Evolutionary conservation across 768 basidiomycete genomes (phyloP), one percentile per base, ranked within the genome.

Genomic region (Suillus bovinus): DNA sequence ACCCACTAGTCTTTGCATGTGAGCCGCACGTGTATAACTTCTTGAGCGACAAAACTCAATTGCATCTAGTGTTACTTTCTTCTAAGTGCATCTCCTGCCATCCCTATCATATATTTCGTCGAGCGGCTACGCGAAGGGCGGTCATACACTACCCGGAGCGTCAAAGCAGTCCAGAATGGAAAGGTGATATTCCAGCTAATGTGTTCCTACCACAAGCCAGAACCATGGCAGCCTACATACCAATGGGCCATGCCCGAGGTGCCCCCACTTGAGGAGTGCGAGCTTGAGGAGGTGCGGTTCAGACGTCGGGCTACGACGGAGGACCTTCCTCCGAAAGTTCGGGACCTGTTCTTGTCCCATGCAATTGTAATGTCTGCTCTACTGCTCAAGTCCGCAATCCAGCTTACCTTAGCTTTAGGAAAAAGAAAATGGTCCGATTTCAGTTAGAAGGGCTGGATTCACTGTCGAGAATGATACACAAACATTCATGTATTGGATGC

Each of bases 161-260:
- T 89, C 64, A 86, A 83, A 68, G 86, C 87, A 24, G 76, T 85
- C 46, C 85, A 86, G 62, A 73, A 75, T 39, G 84, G 84, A n/a
- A 74, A 73, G 49, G 71, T 72, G n/a, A 77, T 86, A 61, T 85
- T 85, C 71, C 81, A 89, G 46, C 79, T 93, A 76, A 70, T 91
- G 63, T 93, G 90, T 72, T 94, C 92, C 5, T 94, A 93, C 80
- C 91, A 94, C 64, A 81, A 79, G 58, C 89, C 90, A 4, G 93
- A 94, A 69, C 84, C 85, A 11, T 86, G 85, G 83, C 91, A 92
- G 69, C 90, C 86, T 1, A 71, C 77, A 10, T 80, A 87, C 67
- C 88, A 90, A 62, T 88, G 84, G 82, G 74, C 83, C 4, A 87
- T 90, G 82, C 91, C 91, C 0, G 78, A 81, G 20, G 84, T 79